Evolutionary conservation across 192 early-diverging fungal species (phyloP).

Genomic region (Phlyctochytrium planicorne): DNA sequence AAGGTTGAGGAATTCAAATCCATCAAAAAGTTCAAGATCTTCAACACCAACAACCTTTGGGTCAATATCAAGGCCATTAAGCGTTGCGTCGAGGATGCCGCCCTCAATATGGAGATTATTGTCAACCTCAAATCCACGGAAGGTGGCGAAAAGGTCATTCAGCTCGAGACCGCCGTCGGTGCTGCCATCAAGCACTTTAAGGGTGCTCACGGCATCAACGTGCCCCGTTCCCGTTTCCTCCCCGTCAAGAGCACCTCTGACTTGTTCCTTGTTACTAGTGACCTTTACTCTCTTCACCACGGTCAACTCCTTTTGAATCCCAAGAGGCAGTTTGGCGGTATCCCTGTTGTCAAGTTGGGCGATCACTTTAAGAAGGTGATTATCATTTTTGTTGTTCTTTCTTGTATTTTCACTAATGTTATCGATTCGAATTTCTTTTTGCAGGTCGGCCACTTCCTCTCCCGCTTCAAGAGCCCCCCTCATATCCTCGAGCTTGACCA

Average conservation of each 20-base stretch:
- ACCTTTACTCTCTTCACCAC: slow-evolving; percentile 90
- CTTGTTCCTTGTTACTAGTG: slow-evolving; percentile 93
- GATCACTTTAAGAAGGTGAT: slow-evolving; percentile 97
- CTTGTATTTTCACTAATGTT: background rate
- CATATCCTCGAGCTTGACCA: slow-evolving; percentile 98
- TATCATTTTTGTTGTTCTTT: background rate
- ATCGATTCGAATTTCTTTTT: slow-evolving; percentile 4
- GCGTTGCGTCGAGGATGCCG: slow-evolving; percentile 76
- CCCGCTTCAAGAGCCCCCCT: slow-evolving; percentile 89
- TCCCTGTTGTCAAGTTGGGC: slow-evolving; percentile 94
- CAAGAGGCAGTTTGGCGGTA: slow-evolving; percentile 87
- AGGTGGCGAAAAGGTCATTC: slow-evolving; percentile 92
- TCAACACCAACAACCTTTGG: slow-evolving; percentile 84
- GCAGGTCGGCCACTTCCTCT: slow-evolving; percentile 75
- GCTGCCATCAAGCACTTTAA: slow-evolving; percentile 98
- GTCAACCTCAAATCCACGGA: slow-evolving; percentile 96
- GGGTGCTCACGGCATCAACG: slow-evolving; percentile 93
- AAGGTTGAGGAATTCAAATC: slow-evolving; percentile 95
- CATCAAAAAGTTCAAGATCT: slow-evolving; percentile 99
- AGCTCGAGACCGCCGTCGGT: slow-evolving; percentile 98
- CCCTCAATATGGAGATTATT: slow-evolving; percentile 90
- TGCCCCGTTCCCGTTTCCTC: slow-evolving; percentile 96
- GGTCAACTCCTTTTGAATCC: slow-evolving; percentile 91
- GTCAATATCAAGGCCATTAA: slow-evolving; percentile 48
- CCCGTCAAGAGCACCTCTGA: slow-evolving; percentile 98